These are phyloP conservation scores for Darksidea phi DNA, from an alignment of 495 filamentous ascomycete genomes.

Conservation along the genomic window DNA sequence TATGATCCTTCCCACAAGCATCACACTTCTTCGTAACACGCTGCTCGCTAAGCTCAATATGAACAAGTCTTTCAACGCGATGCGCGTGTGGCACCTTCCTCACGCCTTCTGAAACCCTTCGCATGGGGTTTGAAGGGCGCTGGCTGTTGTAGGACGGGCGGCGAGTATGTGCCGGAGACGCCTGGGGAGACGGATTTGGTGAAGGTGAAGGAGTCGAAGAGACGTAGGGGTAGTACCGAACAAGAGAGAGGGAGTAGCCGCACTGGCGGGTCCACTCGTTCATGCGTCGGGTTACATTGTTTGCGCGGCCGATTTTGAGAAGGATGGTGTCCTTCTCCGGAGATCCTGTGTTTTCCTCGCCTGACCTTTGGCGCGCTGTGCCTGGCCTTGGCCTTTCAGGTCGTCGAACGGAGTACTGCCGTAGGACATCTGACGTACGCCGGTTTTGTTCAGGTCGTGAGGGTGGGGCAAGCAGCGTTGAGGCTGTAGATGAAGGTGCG, in stretches of 20 bases:
- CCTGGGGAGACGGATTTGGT: slow-evolving; percentile 30
- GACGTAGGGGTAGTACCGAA: slow-evolving; percentile 88
- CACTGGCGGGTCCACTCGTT: slow-evolving; percentile 94
- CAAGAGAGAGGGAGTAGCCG: slow-evolving; percentile 77
- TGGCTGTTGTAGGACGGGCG: slow-evolving; percentile 22
- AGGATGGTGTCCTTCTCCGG: slow-evolving; percentile 59
- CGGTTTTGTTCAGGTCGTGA: slow-evolving; percentile 47
- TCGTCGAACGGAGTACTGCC: slow-evolving; percentile 50
- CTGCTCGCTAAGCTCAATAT: slow-evolving; percentile 75
- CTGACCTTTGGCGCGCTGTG: neutral
- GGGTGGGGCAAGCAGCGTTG: slow-evolving; percentile 54
- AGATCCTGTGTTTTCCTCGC: neutral
- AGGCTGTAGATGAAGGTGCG: slow-evolving; percentile 57
- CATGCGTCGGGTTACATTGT: slow-evolving; percentile 84
- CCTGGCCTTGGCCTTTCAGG: slow-evolving; percentile 29
- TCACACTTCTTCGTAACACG: slow-evolving; percentile 67
- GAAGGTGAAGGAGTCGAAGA: slow-evolving; percentile 52
- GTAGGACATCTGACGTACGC: slow-evolving; percentile 65
- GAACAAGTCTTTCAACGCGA: slow-evolving; percentile 86
- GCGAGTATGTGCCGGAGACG: slow-evolving; percentile 38
- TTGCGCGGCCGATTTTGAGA: slow-evolving; percentile 88
- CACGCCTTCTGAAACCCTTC: slow-evolving; percentile 32
- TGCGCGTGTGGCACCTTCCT: slow-evolving; percentile 79
- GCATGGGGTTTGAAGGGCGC: slow-evolving; percentile 26
- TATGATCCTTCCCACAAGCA: slow-evolving; percentile 81